Evolutionary conservation across 2,329 filamentous ascomycete species (phyloP).

Genomic region (Diaporthe citriasiana): DNA sequence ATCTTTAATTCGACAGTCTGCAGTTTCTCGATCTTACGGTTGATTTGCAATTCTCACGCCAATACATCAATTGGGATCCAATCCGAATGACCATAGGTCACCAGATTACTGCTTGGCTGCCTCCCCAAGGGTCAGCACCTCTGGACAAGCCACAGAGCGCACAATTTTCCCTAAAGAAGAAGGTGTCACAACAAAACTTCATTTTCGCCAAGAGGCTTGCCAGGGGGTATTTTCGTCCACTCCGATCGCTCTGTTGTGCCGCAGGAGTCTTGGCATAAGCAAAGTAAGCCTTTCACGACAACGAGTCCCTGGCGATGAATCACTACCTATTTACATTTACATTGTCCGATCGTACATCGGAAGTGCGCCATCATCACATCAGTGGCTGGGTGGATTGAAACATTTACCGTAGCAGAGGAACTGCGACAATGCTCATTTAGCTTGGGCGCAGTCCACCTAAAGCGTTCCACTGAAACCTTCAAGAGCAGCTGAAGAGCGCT

Average conservation of each 20-base stretch:
- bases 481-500: background rate
- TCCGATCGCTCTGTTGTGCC: background rate
- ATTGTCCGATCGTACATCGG: background rate
- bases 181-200: background rate
- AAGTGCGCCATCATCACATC: background rate
- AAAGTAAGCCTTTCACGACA: background rate
- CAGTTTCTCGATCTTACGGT: no score
- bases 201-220: background rate
- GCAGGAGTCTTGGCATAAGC: background rate
- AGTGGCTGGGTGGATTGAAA: no score
- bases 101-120: background rate
- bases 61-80: background rate
- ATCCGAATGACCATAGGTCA: background rate
- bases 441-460: no score
- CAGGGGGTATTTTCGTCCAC: background rate
- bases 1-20: background rate
- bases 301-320: background rate
- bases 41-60: no score
- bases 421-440: no score
- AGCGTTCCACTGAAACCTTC: no score
- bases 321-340: background rate
- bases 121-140: background rate
- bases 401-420: no score
- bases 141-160: background rate
- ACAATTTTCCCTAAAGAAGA: slow-evolving; percentile 1